These are phyloP conservation scores for Pleurotus salmoneostramineus DNA, from an alignment of 768 basidiomycete species.

Conservation along the genomic window DNA sequence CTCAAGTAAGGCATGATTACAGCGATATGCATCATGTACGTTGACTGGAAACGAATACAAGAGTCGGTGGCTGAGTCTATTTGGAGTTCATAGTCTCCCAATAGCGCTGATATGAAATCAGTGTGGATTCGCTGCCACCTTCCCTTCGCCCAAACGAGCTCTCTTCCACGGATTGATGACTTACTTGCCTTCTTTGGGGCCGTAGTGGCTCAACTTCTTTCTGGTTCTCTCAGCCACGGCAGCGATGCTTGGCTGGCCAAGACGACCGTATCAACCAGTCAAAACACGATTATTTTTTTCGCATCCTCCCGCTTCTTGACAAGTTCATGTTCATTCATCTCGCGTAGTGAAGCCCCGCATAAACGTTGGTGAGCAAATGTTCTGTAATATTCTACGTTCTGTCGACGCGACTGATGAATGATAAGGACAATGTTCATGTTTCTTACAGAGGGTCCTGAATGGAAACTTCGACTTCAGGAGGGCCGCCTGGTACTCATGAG, in stretches of 20 bases:
- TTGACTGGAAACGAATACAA: too few species aligned
- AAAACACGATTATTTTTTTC: not conserved
- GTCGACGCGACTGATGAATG: too few species aligned
- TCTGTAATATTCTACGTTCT: not conserved
- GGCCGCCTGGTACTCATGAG: too few species aligned
- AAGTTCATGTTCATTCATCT: not conserved
- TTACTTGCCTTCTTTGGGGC: not conserved
- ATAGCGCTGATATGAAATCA: not conserved
- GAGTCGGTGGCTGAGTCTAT: too few species aligned
- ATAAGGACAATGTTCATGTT: too few species aligned
- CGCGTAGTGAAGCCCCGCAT: not conserved
- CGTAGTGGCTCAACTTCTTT: too few species aligned
- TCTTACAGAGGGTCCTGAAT: too few species aligned
- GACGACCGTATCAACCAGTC: not conserved
- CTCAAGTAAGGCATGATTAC: too few species aligned
- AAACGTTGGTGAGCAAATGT: not conserved
- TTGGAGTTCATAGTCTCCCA: not conserved
- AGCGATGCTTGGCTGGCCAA: not conserved
- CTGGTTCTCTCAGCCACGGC: too few species aligned
- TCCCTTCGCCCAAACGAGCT: not conserved
- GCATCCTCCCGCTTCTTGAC: not conserved
- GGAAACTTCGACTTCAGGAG: too few species aligned
- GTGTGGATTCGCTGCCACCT: not conserved
- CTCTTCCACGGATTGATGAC: not conserved
- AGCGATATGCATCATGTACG: too few species aligned